These are phyloP conservation scores for Pseudogymnoascus sp. DNA, from an alignment of 2,329 filamentous ascomycete genomes.

Conservation along the genomic window DNA sequence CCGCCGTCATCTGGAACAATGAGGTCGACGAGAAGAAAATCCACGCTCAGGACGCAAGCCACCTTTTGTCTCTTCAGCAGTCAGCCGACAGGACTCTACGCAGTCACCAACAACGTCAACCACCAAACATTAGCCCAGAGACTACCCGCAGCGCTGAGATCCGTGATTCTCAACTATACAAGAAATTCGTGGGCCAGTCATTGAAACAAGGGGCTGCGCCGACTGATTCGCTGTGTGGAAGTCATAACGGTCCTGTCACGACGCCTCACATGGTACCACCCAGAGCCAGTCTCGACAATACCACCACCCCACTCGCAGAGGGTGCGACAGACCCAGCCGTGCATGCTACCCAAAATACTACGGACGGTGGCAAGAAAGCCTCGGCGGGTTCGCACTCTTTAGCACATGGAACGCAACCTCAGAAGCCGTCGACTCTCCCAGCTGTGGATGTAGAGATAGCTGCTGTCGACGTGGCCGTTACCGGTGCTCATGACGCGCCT, in stretches of 20 bases:
- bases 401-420: constrained; percentile 19
- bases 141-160: constrained; percentile 49
- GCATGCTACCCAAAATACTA: constrained; percentile 73
- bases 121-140: constrained; percentile 20
- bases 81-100: constrained; percentile 18
- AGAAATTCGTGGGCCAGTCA: constrained; percentile 85
- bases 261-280: constrained; percentile 73
- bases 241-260: constrained; percentile 37
- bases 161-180: constrained; percentile 82
- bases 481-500: constrained; percentile 87
- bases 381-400: constrained; percentile 25
- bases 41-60: constrained; percentile 24
- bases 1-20: constrained; percentile 91
- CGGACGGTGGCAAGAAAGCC: constrained; percentile 43
- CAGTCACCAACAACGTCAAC: constrained; percentile 22
- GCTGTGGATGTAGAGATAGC: constrained; percentile 10
- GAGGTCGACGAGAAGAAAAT: constrained; percentile 72
- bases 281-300: constrained; percentile 70
- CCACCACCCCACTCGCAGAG: constrained; percentile 84
- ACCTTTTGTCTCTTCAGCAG: constrained; percentile 17
- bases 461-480: constrained; percentile 32
- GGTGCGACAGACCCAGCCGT: constrained; percentile 87
- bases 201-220: constrained; percentile 55
- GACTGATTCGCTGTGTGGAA: constrained; percentile 25
- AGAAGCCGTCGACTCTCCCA: constrained; percentile 10